Evolutionary conservation across 805 yeast species (phyloP).

Genomic region (Wickerhamiella dianesei): DNA sequence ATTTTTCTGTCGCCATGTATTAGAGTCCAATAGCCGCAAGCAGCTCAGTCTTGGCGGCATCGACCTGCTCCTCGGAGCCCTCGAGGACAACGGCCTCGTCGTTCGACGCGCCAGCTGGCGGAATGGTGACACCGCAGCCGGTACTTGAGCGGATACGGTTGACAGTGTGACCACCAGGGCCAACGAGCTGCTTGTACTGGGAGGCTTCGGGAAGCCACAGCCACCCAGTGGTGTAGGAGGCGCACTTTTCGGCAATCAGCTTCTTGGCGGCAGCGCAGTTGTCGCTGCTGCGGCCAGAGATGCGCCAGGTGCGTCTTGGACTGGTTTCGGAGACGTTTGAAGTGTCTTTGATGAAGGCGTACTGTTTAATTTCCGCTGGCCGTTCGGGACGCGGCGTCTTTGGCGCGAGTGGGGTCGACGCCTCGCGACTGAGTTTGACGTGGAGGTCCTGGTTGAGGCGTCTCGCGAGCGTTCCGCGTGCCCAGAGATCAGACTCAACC

Average conservation of each 20-base stretch:
- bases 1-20: too few relatives aligned
- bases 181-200: slow-evolving; percentile 51
- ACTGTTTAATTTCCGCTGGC: slow-evolving; percentile 25
- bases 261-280: slow-evolving; percentile 40
- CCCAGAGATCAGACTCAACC: slow-evolving; percentile 48
- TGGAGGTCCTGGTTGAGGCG: slow-evolving; percentile 38
- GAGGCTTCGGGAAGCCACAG: slow-evolving; percentile 42
- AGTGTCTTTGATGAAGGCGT: slow-evolving; percentile 27
- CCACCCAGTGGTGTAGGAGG: slow-evolving; percentile 35
- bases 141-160: slow-evolving; percentile 46
- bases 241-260: slow-evolving; percentile 2
- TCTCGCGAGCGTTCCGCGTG: slow-evolving; percentile 51
- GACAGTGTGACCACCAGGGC: slow-evolving; percentile 61
- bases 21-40: slow-evolving; percentile 2
- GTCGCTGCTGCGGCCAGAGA: slow-evolving; percentile 38
- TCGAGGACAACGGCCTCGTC: slow-evolving; percentile 5
- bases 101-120: slow-evolving; percentile 3
- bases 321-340: slow-evolving; percentile 27
- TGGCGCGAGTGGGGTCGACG: background rate
- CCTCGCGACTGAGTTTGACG: slow-evolving; percentile 33
- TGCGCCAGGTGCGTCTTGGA: slow-evolving; percentile 39
- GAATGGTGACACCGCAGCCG: slow-evolving; percentile 13
- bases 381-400: background rate
- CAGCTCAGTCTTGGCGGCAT: slow-evolving; percentile 9
- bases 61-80: slow-evolving; percentile 9